Evolutionary conservation across 1,284 basidiomycete species (phyloP).

Genomic region (Paramarasmius palmivorus): DNA sequence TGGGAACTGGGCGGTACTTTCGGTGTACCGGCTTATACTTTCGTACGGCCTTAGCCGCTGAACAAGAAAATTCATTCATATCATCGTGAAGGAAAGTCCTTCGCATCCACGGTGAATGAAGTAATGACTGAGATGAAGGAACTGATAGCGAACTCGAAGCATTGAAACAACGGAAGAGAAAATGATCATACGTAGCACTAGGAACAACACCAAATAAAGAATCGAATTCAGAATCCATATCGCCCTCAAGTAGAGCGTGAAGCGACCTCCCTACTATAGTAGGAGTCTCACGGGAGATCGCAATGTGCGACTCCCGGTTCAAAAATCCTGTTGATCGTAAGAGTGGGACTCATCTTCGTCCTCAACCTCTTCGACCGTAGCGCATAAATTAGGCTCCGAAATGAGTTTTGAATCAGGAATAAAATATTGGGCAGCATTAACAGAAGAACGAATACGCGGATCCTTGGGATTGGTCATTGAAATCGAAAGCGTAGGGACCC

Average conservation of each 20-base stretch:
- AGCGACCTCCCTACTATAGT: conserved; percentile 19
- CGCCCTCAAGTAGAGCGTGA: conserved; percentile 16
- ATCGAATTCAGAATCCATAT: conserved; percentile 17
- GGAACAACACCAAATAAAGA: conserved; percentile 16
- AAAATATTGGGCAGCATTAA: neutral
- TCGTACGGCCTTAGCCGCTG: conserved; percentile 5
- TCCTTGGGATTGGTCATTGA: conserved; percentile 14
- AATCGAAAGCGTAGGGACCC: conserved; percentile 5
- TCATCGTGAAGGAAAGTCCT: conserved; percentile 6
- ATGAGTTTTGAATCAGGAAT: too few relatives aligned
- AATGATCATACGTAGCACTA: conserved; percentile 17
- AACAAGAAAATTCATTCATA: neutral
- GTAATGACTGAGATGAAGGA: neutral
- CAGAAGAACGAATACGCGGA: conserved; percentile 8
- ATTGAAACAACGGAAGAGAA: conserved; percentile 7
- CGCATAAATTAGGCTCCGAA: neutral
- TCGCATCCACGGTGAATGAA: conserved; percentile 18
- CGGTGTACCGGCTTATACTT: conserved; percentile 31
- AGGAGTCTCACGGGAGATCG: conserved; percentile 12
- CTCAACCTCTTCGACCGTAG: conserved; percentile 10
- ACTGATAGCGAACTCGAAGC: neutral
- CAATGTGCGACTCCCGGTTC: conserved; percentile 11
- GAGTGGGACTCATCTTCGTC: too few relatives aligned
- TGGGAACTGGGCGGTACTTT: conserved; percentile 31
- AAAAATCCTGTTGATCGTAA: conserved; percentile 13